Percentiles rank a stretch among this genome's conserved stretches.
Conservation (phyloP, 257 asterid genomes). For the Nicotiana obtusifolia region DNA sequence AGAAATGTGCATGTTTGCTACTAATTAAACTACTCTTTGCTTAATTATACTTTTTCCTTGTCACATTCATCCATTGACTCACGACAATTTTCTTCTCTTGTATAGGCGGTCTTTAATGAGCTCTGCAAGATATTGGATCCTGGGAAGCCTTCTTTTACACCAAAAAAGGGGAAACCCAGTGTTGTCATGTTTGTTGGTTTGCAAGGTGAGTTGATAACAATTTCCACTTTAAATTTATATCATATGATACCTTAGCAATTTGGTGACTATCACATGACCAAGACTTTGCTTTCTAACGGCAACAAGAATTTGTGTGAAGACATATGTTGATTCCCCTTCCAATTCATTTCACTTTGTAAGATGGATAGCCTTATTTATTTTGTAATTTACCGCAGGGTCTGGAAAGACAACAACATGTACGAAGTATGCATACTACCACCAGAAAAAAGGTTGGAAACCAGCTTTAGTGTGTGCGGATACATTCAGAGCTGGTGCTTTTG, state of each 20-base stretch:
- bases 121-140: slow-evolving; percentile 94
- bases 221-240: background rate
- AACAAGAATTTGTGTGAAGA: background rate
- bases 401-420: slow-evolving; percentile 95
- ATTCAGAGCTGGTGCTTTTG: slow-evolving; percentile 97
- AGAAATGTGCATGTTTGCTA: background rate
- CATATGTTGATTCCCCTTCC: background rate
- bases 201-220: slow-evolving; percentile 53
- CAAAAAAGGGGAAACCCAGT: slow-evolving; percentile 75
- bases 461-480: slow-evolving; percentile 95
- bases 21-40: too few relatives aligned
- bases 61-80: background rate
- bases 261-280: background rate
- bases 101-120: slow-evolving; percentile 82
- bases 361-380: background rate
- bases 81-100: background rate
- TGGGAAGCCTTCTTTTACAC: slow-evolving; percentile 85
- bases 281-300: background rate
- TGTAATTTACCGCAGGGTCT: slow-evolving; percentile 39
- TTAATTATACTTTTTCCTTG: too few relatives aligned
- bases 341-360: background rate
- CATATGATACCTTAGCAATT: background rate
- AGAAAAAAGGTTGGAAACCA: slow-evolving; percentile 95
- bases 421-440: slow-evolving; percentile 83
- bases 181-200: slow-evolving; percentile 94